phyloP scores from a whole-genome alignment of 305 asterid species.

The Solanum hybrid region DNA sequence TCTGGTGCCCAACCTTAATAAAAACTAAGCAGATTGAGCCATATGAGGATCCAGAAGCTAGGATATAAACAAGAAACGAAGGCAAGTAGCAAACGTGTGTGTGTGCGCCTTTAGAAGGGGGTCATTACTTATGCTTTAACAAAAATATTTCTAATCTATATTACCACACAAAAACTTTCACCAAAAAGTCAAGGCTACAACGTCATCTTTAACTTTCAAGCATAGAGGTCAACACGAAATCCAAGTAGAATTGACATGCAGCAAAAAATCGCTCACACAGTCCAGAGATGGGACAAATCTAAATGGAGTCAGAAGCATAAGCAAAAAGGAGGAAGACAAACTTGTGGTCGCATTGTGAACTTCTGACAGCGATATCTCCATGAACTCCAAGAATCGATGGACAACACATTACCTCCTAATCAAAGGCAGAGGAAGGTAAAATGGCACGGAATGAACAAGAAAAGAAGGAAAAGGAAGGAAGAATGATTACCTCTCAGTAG shows the following conservation, averaged over 20 bases:
- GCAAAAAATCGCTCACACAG: background rate
- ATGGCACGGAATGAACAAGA: background rate
- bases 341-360: background rate
- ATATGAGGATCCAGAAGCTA: no score
- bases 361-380: background rate
- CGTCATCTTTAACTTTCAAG: background rate
- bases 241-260: background rate
- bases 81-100: no score
- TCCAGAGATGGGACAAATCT: background rate
- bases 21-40: no score
- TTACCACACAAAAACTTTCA: background rate
- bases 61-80: no score
- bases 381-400: background rate
- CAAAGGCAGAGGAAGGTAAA: background rate
- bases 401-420: background rate
- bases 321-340: background rate
- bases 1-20: no score
- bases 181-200: background rate
- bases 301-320: background rate
- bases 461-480: background rate
- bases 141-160: background rate
- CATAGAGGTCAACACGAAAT: background rate
- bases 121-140: background rate
- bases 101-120: no score
- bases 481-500: background rate